Evolutionary conservation across 345 rosid genomes (phyloP), one percentile per base, ranked within the genome.

Genomic region (Gossypium ekmanianum): DNA sequence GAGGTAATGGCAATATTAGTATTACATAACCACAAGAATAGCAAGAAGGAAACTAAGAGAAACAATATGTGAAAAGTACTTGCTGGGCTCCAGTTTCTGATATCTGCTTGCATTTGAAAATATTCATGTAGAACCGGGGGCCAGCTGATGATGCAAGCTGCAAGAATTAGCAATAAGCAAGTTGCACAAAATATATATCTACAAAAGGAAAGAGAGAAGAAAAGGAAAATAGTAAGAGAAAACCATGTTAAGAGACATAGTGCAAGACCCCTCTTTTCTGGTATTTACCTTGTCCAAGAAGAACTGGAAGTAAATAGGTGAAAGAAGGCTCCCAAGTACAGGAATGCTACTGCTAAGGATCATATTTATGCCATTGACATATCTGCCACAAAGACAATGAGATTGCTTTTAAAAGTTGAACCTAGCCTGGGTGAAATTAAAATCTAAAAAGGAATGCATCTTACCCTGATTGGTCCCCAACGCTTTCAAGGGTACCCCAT

Each of bases 61-160:
- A 59, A 54, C 27, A 17, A 79, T 71, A 58, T 22, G 72, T 55
- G 44, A 52, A 66, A 58, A 41, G 34, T 70, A 95, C 99, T 81
- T 95, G 98, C 77, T 95, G 97, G 71, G 99, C 98, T 87, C 98
- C 99, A 74, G 99, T 93, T 82, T 95, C 98, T 51, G 99, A 95
- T 83, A 95, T 86, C 51, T 93, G 94, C 80, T 87, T 95, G 89
- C 99, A 95, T 85, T 92, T 93, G 89, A 95, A 95, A 67, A 95
- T 95, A 88, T 91, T 93, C 82, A 85, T 81, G 76, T 86, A 95
- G 86, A 95, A 95, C 61, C 97, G 90, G 51, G 99, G 99, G 74
- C 97, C 99, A 75, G 93, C 93, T 18, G 98, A 95, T 76, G 99
- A 95, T 70, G 97, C 99, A 71, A 95, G 94, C 99, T 93, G 93